Percentiles rank a stretch among this genome's conserved stretches.
Evolutionary conservation across 2,329 filamentous ascomycete genomes (phyloP).

Genomic region (Alternaria tenuissima): DNA sequence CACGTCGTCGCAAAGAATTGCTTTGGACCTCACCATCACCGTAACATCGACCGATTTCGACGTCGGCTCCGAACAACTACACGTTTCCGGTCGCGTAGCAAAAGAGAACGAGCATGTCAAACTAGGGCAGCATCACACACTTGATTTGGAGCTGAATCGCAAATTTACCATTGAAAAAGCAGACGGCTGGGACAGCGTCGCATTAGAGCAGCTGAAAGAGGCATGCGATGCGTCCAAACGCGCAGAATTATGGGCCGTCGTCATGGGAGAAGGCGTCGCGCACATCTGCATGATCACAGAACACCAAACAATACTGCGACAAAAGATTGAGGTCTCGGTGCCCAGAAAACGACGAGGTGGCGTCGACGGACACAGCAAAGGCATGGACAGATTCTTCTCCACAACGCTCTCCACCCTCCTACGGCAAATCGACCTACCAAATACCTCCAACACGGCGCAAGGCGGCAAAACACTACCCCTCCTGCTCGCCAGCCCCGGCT

Average conservation of each 20-base stretch:
- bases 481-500: slow-evolving; percentile 88
- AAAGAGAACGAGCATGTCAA: slow-evolving; percentile 73
- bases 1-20: slow-evolving; percentile 69
- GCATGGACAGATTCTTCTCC: slow-evolving; percentile 79
- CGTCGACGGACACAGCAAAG: slow-evolving; percentile 71
- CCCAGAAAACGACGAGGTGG: slow-evolving; percentile 72
- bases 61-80: slow-evolving; percentile 70
- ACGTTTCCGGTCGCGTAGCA: slow-evolving; percentile 71
- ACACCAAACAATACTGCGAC: slow-evolving; percentile 78
- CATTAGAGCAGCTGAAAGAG: slow-evolving; percentile 78
- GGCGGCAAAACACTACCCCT: slow-evolving; percentile 63
- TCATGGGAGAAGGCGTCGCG: slow-evolving; percentile 89
- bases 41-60: slow-evolving; percentile 75
- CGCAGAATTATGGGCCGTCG: slow-evolving; percentile 85
- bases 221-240: slow-evolving; percentile 80
- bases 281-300: slow-evolving; percentile 86
- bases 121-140: slow-evolving; percentile 72
- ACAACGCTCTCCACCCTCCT: slow-evolving; percentile 78
- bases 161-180: slow-evolving; percentile 89
- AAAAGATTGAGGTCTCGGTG: slow-evolving; percentile 71
- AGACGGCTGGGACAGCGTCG: slow-evolving; percentile 87
- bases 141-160: slow-evolving; percentile 86
- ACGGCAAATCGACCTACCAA: slow-evolving; percentile 76
- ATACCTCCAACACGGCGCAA: slow-evolving; percentile 48
- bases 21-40: slow-evolving; percentile 69